Base-by-base conservation (phyloP, 495 filamentous ascomycete genomes). In the Neurospora sp. region DNA sequence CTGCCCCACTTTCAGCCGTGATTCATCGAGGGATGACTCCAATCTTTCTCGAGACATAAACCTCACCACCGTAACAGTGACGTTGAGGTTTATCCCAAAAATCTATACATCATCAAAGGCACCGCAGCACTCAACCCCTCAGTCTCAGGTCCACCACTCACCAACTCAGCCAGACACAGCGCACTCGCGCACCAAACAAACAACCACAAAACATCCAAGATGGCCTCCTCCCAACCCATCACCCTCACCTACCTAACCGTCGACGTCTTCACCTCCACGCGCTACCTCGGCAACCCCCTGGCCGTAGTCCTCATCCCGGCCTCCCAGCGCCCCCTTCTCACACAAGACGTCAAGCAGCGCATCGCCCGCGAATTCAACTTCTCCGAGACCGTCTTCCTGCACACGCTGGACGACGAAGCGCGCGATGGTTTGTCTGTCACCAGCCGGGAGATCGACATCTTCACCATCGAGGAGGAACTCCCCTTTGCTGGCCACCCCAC, bases 301-400 rank as follows among this genome's bases (percentile, higher is more conserved):
- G 90, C 90, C 53, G 83, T 93, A 8, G 84, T 92, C 70, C 75
- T 83, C 48, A 75, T 92, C 59, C 87, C 89, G 1, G 42, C 80
- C 0, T 53, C 71, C 31, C 44, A 77, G 22, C 78, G 75, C 27
- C n/a, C 31, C 17, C 70, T 20, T 27, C 75, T 89, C 70, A 76
- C 79, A 10, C 87, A 89, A 74, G 78, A 81, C 0, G 81, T 84
- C 72, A 92, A 92, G 75, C 91, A 90, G 80, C 79, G 75, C 59
- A 90, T 96, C 42, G 88, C 92, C 3, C 76, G 79, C 40, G 93
- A 97, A 81, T 96, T 96, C 89, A 95, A 95, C 74, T 85, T 93
- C 75, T 93, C 91, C 4, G 93, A 96, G 77, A 94, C 90, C 1
- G 90, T 94, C 70, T 97, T 95, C 81, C 81, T 96, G 16, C 88